Base-by-base conservation (phyloP, 305 asterid species). In the Plantago coronopus region DNA sequence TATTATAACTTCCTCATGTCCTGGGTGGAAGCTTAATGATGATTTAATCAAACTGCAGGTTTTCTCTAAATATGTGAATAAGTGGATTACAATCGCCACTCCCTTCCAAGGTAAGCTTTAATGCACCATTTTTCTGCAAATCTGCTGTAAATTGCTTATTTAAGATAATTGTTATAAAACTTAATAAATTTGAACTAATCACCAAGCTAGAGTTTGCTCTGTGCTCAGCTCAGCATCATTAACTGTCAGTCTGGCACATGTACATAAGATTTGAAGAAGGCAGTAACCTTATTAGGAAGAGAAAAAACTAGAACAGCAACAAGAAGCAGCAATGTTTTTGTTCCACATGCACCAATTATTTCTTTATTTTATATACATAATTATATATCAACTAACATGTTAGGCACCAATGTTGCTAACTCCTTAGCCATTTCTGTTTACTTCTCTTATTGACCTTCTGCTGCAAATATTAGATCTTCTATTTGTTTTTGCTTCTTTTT, bases 11-110 rank as follows among this genome's bases (percentile, higher is more conserved):
- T 37, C 4, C 31, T 38, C 20, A 34, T 61, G 4, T 19, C 62
- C 40, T 55, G 54, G 51, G 29, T 59, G 43, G 58, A 74, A 44
- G 55, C 61, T 75, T 63, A 68, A 54, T 46, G 45, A 21, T 53
- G 64, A 68, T 50, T 49, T 48, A 55, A 48, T 49, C 75, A 54
- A 61, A 60, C 63, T 73, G 72, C 77, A 87, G 96, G 76, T 75
- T 47, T 87, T 87, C 65, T 62, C 93, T 71, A 83, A 73, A 83
- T 81, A 83, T 65, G 96, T 90, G 20, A 83, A 72, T 68, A 90
- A 90, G 79, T 90, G 96, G 96, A 90, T 90, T 66, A 48, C 84
- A 37, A 83, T 90, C 70, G 96, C 93, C 67, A 71, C 93, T 27
- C 97, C 97, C 16, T 90, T 90, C 62, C 62, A 57, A 57, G 62